A percentile compares a stretch with the other conserved stretches of the same genome.
phyloP scores from a whole-genome alignment of 306 rosid genomes.

The Castanopsis chinensis region DNA sequence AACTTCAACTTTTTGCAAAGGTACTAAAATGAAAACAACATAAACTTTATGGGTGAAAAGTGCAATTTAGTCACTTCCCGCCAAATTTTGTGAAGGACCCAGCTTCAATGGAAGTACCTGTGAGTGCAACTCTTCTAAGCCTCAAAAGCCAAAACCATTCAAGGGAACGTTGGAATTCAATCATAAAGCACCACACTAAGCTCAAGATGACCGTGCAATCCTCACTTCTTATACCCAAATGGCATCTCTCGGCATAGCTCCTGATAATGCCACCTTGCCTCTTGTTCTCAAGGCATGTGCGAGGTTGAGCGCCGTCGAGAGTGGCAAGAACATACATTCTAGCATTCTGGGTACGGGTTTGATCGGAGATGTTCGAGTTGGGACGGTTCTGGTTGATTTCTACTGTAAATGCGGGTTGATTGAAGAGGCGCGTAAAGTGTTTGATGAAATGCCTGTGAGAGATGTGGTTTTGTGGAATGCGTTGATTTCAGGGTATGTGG shows the following conservation, averaged over 20 bases:
- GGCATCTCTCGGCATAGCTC: slow-evolving; percentile 33
- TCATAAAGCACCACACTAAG: slow-evolving; percentile 39
- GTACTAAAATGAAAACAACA: too few relatives aligned
- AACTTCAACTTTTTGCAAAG: too few relatives aligned
- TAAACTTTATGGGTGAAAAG: too few relatives aligned
- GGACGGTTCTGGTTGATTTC: slow-evolving; percentile 48
- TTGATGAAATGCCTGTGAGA: slow-evolving; percentile 39
- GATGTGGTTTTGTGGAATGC: slow-evolving; percentile 48
- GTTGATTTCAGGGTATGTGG: slow-evolving; percentile 40
- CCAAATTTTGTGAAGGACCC: too few relatives aligned
- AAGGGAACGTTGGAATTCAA: slow-evolving; percentile 26
- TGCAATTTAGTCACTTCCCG: too few relatives aligned
- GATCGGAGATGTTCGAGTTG: slow-evolving; percentile 31
- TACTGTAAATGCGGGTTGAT: slow-evolving; percentile 40
- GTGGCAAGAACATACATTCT: slow-evolving; percentile 36
- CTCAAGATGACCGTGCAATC: slow-evolving; percentile 45
- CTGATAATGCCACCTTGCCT: slow-evolving; percentile 37
- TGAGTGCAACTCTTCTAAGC: slow-evolving; percentile 2
- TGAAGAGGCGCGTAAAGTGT: slow-evolving; percentile 30
- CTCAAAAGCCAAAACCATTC: not conserved
- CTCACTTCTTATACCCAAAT: slow-evolving; percentile 42
- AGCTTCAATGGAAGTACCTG: slow-evolving; percentile 14
- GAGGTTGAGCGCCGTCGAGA: slow-evolving; percentile 28
- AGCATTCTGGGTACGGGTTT: slow-evolving; percentile 18
- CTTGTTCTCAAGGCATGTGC: slow-evolving; percentile 49